Evolutionary conservation across 768 basidiomycete genomes (phyloP).

Genomic region (Guyanaporus albipodus): DNA sequence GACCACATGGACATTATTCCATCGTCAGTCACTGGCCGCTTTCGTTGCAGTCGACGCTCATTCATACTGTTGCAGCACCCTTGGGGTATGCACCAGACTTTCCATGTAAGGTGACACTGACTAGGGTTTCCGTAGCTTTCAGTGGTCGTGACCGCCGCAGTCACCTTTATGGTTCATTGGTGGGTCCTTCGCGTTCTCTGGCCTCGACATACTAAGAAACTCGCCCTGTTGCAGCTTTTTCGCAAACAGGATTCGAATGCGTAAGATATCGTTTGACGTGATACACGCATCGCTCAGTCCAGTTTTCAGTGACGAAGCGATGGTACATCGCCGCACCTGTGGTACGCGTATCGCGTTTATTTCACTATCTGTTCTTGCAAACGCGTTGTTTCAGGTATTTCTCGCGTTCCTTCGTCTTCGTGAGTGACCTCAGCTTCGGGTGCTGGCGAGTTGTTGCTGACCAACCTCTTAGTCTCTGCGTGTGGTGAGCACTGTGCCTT

Average conservation of each 20-base stretch:
- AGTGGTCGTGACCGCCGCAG: conserved; percentile 28
- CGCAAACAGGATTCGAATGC: conserved; percentile 31
- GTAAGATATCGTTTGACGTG: conserved; percentile 11
- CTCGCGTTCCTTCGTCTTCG: conserved; percentile 33
- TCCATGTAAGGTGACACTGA: not conserved
- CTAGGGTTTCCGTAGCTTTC: conserved; percentile 21
- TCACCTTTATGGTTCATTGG: conserved; percentile 34
- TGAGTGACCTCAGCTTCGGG: conserved; percentile 13
- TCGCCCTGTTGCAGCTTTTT: conserved; percentile 21
- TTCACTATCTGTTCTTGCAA: not conserved
- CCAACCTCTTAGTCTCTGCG: conserved; percentile 22
- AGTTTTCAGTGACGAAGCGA: conserved; percentile 27
- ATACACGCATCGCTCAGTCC: conserved; percentile 1
- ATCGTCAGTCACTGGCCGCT: conserved; percentile 12
- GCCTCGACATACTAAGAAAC: not conserved
- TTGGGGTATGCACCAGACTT: conserved; percentile 19
- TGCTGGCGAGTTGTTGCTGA: conserved; percentile 4
- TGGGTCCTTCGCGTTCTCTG: not conserved
- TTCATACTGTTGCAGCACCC: conserved; percentile 15
- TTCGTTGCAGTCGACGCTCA: not conserved
- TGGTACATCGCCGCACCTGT: conserved; percentile 31
- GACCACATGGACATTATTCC: conserved; percentile 28
- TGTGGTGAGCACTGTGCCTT: conserved; percentile 19
- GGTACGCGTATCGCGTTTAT: conserved; percentile 7
- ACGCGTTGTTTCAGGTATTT: conserved; percentile 15